These are phyloP conservation scores for Ceratobasidium sp. DNA, from an alignment of 1,284 basidiomycete genomes.

Conservation along the genomic window DNA sequence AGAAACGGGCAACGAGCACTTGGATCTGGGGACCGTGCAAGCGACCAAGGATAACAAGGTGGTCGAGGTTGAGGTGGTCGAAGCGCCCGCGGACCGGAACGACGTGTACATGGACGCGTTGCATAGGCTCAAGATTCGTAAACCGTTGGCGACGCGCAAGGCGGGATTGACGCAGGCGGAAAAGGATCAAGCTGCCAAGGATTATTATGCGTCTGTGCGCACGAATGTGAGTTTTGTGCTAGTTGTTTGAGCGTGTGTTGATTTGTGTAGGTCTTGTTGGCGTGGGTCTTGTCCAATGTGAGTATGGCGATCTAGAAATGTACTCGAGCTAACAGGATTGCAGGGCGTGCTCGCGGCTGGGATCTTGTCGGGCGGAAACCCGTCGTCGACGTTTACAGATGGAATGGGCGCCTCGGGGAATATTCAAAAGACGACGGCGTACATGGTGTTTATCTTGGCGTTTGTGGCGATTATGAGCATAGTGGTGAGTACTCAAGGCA, in stretches of 20 bases:
- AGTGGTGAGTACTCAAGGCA: slow-evolving; percentile 51
- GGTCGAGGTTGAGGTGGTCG: slow-evolving; percentile 88
- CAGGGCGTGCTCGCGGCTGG: slow-evolving; percentile 75
- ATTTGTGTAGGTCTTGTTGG: slow-evolving; percentile 65
- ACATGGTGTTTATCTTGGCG: slow-evolving; percentile 78
- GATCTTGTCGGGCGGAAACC: slow-evolving; percentile 73
- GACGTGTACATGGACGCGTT: slow-evolving; percentile 89
- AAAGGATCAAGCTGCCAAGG: slow-evolving; percentile 78
- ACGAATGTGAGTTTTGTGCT: slow-evolving; percentile 72
- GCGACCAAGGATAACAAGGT: slow-evolving; percentile 74
- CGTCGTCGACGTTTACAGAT: slow-evolving; percentile 66
- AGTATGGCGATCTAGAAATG: slow-evolving; percentile 44
- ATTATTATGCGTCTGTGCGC: slow-evolving; percentile 88
- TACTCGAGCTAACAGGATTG: background rate
- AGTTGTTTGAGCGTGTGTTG: slow-evolving; percentile 40
- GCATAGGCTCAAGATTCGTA: slow-evolving; percentile 75
- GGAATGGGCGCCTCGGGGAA: slow-evolving; percentile 53
- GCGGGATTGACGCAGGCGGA: slow-evolving; percentile 55
- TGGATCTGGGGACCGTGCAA: slow-evolving; percentile 77
- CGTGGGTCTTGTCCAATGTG: slow-evolving; percentile 86
- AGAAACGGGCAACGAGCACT: slow-evolving; percentile 67
- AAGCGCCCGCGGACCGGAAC: slow-evolving; percentile 87
- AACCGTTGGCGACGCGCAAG: slow-evolving; percentile 53
- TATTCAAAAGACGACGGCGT: slow-evolving; percentile 67
- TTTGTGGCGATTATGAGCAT: slow-evolving; percentile 79